Conservation (phyloP, 2,329 filamentous ascomycete genomes). For the Daldinia eschscholtzii region DNA sequence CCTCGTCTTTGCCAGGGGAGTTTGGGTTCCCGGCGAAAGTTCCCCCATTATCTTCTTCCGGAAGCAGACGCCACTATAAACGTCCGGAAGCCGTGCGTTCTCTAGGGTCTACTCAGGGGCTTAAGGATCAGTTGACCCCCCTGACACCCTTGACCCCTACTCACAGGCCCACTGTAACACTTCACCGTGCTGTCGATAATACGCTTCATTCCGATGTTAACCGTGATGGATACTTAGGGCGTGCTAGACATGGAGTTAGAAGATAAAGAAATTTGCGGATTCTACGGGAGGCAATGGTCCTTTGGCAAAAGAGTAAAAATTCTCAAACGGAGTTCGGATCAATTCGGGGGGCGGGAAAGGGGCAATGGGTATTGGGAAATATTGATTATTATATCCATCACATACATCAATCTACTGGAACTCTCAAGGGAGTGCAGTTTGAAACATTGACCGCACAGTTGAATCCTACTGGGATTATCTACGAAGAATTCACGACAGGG, state of each 20-base stretch:
- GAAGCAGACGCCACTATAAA: background rate
- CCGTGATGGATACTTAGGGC: background rate
- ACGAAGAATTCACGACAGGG: background rate
- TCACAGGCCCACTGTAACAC: background rate
- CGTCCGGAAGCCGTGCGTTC: background rate
- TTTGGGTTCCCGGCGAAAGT: background rate
- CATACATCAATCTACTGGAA: background rate
- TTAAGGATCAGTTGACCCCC: background rate
- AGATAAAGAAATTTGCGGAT: background rate
- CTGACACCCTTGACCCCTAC: background rate
- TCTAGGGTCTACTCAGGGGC: conserved; percentile 10
- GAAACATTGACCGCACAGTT: background rate
- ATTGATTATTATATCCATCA: background rate
- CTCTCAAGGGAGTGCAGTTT: too few relatives aligned
- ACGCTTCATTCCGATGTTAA: too few relatives aligned
- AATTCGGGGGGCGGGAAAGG: background rate
- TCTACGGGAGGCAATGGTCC: background rate
- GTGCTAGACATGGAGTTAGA: background rate
- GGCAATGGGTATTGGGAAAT: background rate
- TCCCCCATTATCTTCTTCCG: background rate
- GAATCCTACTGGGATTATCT: background rate
- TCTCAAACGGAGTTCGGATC: background rate
- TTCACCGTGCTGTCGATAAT: too few relatives aligned
- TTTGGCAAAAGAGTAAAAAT: background rate
- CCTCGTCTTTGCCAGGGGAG: background rate